These are phyloP conservation scores for Ceratocystis alfenasii DNA, from an alignment of 2,329 filamentous ascomycete genomes.

Conservation along the genomic window DNA sequence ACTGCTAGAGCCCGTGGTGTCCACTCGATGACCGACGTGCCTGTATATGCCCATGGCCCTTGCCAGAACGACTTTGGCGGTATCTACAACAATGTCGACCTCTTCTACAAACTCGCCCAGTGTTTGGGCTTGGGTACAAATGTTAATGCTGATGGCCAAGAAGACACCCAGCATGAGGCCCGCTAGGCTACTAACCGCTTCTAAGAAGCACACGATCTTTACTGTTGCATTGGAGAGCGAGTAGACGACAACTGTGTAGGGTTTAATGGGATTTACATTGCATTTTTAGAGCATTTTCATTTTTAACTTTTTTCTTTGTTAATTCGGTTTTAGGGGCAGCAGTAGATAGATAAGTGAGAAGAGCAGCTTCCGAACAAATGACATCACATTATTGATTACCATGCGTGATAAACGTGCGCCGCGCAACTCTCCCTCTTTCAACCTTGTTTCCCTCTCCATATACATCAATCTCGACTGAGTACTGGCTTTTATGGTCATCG, in stretches of 20 bases:
- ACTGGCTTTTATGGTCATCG: too few relatives aligned
- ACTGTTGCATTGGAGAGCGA: neutral
- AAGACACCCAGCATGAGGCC: constrained; percentile 6
- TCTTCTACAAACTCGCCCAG: constrained; percentile 62
- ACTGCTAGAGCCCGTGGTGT: constrained; percentile 54
- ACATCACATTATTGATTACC: too few relatives aligned
- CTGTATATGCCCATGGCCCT: constrained; percentile 66
- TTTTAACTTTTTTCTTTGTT: too few relatives aligned
- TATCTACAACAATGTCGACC: constrained; percentile 56
- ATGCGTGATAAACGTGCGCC: too few relatives aligned
- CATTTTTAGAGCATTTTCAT: too few relatives aligned
- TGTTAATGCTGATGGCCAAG: constrained; percentile 12
- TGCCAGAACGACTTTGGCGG: constrained; percentile 67
- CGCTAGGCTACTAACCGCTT: constrained; percentile 17
- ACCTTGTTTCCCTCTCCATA: too few relatives aligned
- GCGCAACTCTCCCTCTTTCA: too few relatives aligned
- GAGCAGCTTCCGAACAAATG: too few relatives aligned
- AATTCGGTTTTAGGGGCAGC: too few relatives aligned
- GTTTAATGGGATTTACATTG: neutral
- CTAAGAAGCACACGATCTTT: neutral
- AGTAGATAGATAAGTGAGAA: too few relatives aligned
- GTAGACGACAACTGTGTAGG: neutral
- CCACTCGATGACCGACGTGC: constrained; percentile 65
- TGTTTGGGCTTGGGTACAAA: constrained; percentile 46
- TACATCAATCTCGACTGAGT: too few relatives aligned